Percentiles rank a stretch among this genome's conserved stretches.
These are phyloP conservation scores for Amauroascus verrucosus DNA, from an alignment of 2,329 filamentous ascomycete species.

Conservation along the genomic window DNA sequence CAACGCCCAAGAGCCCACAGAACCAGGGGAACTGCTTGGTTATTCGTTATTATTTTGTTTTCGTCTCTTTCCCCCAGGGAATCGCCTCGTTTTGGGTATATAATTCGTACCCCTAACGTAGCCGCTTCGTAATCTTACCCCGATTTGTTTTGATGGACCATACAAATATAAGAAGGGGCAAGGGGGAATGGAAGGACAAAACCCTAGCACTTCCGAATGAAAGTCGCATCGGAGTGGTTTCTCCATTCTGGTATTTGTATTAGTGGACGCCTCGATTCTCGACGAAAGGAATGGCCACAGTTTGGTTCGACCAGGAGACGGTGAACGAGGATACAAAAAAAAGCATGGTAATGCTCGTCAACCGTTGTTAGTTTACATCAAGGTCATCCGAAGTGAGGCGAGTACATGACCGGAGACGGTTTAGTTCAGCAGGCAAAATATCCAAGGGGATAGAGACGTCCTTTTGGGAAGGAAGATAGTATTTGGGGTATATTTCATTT, in stretches of 20 bases:
- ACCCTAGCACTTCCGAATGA: too few species aligned
- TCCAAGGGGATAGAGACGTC: neutral
- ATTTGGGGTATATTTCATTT: conserved; percentile 2
- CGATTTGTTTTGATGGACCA: too few species aligned
- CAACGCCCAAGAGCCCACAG: neutral
- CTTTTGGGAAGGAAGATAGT: neutral
- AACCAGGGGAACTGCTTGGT: neutral
- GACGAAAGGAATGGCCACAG: neutral
- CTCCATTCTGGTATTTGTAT: neutral
- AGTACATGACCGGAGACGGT: neutral
- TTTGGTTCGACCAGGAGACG: neutral
- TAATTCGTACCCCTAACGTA: neutral
- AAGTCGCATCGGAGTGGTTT: too few species aligned
- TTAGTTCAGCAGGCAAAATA: neutral
- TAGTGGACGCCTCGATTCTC: neutral
- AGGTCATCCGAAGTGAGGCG: neutral
- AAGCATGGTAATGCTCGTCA: neutral
- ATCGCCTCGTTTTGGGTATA: neutral
- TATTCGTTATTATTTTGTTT: neutral
- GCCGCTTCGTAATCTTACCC: too few species aligned
- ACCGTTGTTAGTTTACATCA: neutral
- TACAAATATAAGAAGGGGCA: too few species aligned
- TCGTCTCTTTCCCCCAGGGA: neutral
- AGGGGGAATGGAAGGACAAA: too few species aligned
- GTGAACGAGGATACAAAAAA: neutral